Base-by-base conservation (phyloP, 2,329 filamentous ascomycete species). In the Plectosphaerella plurivora region DNA sequence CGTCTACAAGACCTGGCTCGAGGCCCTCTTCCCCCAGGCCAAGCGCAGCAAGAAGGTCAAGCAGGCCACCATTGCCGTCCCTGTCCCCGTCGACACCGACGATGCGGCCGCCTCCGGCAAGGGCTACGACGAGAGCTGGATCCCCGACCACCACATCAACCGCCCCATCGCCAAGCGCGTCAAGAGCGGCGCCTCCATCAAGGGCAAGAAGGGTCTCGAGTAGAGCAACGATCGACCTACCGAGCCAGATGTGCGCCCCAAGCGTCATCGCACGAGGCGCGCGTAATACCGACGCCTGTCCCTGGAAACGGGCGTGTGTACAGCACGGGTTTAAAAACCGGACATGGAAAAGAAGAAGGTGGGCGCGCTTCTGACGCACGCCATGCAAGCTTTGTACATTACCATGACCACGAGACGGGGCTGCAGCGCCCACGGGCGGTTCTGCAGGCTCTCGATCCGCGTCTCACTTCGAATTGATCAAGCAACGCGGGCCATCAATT, bases 1-100 rank as follows among this genome's bases (percentile, higher is more conserved):
- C 73, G 91, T 97, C 75, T 99, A 99, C 83, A 94, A 88, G 78
- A 96, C 93, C 65, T 97, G 93, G 91, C 88, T 99, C 73, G 89
- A 91, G 64, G 87, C 91, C 14, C 88, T 99, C 68, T 96, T 97
- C 80, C 93, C 94, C 47, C 91, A 96, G 79, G 86, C 87, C 60
- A 89, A 91, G 77, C 83, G 85, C 57, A 73, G 79, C 28, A 81
- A 78, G 65, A 84, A 84, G 67, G 70, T 71, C 61, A 89, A 89
- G 79, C 88, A 88, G 74, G 76, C 78, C 55, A 85, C 88, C 52
- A 70, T 80, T 50, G 79, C 76, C 55, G 76, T 78, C 62, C 74
- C 79, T 39, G 82, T 88, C 47, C 83, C 87, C 39, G 87, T 87
- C 57, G 81, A 84, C 57, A 88, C 91, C 71, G 83, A 84, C 52